Conservation (phyloP, 2,329 filamentous ascomycete genomes). For the Aspergillus alliaceus region DNA sequence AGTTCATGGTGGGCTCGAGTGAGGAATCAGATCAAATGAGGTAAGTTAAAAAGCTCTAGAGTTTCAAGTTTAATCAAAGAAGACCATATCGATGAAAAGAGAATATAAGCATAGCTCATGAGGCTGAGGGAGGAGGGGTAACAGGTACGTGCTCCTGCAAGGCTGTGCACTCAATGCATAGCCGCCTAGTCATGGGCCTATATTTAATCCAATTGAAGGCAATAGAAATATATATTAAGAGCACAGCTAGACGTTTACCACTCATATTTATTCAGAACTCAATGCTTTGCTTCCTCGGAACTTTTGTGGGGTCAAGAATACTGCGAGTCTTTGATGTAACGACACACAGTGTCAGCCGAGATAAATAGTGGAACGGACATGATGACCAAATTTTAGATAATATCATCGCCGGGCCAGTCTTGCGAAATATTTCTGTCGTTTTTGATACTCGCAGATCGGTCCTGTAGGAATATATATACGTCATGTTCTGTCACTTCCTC, state of each 20-base stretch:
- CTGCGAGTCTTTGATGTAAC: constrained; percentile 11
- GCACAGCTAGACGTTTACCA: neutral
- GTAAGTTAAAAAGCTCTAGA: too few species aligned
- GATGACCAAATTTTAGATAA: constrained; percentile 5
- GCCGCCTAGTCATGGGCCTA: neutral
- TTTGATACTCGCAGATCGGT: constrained; percentile 15
- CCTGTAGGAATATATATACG: constrained; percentile 21
- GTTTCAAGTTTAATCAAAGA: too few species aligned
- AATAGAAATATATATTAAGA: neutral
- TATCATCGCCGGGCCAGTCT: constrained; percentile 12
- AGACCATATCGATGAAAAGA: too few species aligned
- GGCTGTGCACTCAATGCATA: neutral
- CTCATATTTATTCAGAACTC: neutral
- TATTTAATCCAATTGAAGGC: neutral
- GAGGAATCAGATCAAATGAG: too few species aligned
- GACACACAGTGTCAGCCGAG: too few species aligned
- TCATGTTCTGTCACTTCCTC: constrained; percentile 21
- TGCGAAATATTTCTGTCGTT: constrained; percentile 6
- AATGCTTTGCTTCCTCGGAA: neutral
- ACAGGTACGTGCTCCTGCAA: neutral
- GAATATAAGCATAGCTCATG: too few species aligned
- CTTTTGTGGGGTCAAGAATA: neutral
- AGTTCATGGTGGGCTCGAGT: too few species aligned
- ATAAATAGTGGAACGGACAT: constrained; percentile 19
- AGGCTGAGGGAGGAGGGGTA: neutral